These are phyloP conservation scores for Didymellaceae sp. DNA, from an alignment of 2,329 filamentous ascomycete species.

Conservation along the genomic window DNA sequence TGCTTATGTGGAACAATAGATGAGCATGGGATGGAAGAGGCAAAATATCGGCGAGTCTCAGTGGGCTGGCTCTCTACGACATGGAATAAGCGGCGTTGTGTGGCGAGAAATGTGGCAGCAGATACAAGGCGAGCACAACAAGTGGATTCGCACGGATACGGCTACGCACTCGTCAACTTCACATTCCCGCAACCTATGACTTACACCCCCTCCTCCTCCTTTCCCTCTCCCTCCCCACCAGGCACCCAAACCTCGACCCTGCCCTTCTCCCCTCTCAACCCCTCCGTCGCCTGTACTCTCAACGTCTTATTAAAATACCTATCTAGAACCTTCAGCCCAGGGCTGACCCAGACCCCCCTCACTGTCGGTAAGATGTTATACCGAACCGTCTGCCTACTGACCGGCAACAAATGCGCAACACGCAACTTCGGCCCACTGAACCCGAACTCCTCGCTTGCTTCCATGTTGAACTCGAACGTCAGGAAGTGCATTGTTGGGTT, in stretches of 20 bases:
- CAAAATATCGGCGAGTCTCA: no score
- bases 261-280: slow-evolving; percentile 64
- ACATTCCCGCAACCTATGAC: background rate
- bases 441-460: slow-evolving; percentile 88
- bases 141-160: no score
- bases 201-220: background rate
- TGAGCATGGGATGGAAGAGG: no score
- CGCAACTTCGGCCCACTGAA: slow-evolving; percentile 88
- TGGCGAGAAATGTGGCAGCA: no score
- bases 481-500: slow-evolving; percentile 95
- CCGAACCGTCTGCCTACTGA: slow-evolving; percentile 75
- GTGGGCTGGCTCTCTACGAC: no score
- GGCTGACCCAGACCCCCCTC: slow-evolving; percentile 71
- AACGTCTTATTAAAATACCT: slow-evolving; percentile 93
- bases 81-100: no score
- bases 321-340: slow-evolving; percentile 79
- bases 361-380: slow-evolving; percentile 76
- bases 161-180: background rate
- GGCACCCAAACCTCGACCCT: slow-evolving; percentile 52
- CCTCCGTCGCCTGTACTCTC: slow-evolving; percentile 78
- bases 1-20: no score
- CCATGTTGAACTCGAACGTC: slow-evolving; percentile 91
- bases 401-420: slow-evolving; percentile 79
- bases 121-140: no score
- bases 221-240: slow-evolving; percentile 21